phyloP scores from a whole-genome alignment of 768 basidiomycete genomes.

The Boletellus ananas region DNA sequence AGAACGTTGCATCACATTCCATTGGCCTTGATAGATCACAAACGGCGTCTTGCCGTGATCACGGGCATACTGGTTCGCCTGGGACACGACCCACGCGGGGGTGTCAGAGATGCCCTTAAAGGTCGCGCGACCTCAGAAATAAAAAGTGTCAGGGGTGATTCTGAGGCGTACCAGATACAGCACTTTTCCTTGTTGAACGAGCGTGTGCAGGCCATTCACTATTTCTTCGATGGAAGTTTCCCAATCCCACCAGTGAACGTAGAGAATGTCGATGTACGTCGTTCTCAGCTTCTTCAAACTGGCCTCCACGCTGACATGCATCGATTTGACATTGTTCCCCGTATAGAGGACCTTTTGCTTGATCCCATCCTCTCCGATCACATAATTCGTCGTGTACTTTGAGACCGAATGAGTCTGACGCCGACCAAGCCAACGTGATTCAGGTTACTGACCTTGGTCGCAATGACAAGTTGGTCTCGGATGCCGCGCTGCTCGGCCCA shows the following conservation, averaged over 20 bases:
- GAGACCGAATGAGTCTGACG: too few species aligned
- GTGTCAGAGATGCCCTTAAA: not conserved
- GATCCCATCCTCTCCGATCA: slow-evolving; percentile 5
- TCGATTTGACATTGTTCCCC: slow-evolving; percentile 46
- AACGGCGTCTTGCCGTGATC: not conserved
- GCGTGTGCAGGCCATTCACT: slow-evolving; percentile 30
- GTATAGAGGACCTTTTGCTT: slow-evolving; percentile 36
- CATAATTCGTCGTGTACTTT: slow-evolving; percentile 16
- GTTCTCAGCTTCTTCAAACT: slow-evolving; percentile 14
- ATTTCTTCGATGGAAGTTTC: slow-evolving; percentile 36
- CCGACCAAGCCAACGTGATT: not conserved
- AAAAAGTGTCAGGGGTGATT: not conserved
- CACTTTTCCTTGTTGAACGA: not conserved
- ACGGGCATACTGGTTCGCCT: not conserved
- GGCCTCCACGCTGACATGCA: slow-evolving; percentile 36
- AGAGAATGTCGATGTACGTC: slow-evolving; percentile 15
- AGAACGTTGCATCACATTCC: not conserved
- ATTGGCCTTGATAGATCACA: not conserved
- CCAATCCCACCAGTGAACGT: slow-evolving; percentile 30
- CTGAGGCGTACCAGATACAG: not conserved
- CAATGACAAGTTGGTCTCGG: slow-evolving; percentile 47
- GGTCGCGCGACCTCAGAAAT: not conserved
- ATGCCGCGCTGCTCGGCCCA: slow-evolving; percentile 44
- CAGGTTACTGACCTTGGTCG: slow-evolving; percentile 30
- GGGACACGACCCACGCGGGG: not conserved